Conservation (phyloP, 208 protist species). For the Balamuthia mandrillaris region DNA sequence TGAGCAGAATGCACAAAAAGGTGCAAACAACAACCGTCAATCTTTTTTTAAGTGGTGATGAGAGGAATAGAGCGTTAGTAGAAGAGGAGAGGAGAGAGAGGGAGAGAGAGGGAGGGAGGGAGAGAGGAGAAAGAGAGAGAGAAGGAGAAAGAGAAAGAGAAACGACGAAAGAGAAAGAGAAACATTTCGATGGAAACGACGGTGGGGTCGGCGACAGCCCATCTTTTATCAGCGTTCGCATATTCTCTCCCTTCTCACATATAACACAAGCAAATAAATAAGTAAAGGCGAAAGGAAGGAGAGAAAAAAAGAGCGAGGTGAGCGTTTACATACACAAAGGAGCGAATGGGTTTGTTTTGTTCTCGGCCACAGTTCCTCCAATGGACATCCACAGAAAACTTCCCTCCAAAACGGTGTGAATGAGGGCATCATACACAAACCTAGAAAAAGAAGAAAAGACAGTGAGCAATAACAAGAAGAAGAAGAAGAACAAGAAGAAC, state of each 20-base stretch:
- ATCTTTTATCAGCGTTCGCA: constrained; percentile 22
- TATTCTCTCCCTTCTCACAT: constrained; percentile 11
- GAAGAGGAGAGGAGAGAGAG: background rate
- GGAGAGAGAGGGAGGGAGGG: background rate
- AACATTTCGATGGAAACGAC: too few species aligned
- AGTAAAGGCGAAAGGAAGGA: background rate
- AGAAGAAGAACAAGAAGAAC: too few species aligned
- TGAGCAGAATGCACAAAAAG: too few species aligned
- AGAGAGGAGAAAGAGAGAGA: background rate
- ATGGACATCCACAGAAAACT: constrained; percentile 29
- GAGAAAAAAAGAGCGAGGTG: background rate
- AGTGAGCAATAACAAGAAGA: too few species aligned
- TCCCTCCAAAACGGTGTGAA: constrained; percentile 34
- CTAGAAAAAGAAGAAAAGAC: too few species aligned
- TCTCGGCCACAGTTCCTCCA: constrained; percentile 9
- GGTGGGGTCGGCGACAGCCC: constrained; percentile 20
- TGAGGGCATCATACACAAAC: constrained; percentile 27
- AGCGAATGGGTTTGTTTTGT: constrained; percentile 9
- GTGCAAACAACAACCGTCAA: too few species aligned
- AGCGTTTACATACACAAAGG: background rate
- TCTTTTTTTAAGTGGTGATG: too few species aligned
- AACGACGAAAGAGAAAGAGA: background rate
- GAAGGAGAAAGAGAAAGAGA: background rate
- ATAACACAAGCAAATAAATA: background rate
- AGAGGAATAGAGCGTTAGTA: background rate